These are phyloP conservation scores for Cutaneotrichosporon sp. DNA, from an alignment of 1,284 basidiomycete genomes.

Conservation along the genomic window DNA sequence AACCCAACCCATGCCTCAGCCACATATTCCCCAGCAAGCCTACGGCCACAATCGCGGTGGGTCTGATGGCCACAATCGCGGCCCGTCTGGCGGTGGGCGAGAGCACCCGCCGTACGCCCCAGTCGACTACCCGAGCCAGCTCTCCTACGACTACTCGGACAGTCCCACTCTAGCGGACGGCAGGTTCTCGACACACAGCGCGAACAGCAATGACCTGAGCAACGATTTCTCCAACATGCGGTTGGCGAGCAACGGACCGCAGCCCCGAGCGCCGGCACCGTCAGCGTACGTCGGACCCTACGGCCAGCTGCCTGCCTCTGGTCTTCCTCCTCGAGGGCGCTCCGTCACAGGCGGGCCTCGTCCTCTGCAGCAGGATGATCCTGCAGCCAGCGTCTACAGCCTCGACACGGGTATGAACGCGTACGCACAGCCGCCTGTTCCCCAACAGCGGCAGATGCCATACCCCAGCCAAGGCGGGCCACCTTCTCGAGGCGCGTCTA, in stretches of 20 bases:
- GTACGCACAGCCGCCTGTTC: conserved; percentile 25
- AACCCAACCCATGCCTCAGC: conserved; percentile 3
- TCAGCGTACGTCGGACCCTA: conserved; percentile 1
- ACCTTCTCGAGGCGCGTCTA: neutral
- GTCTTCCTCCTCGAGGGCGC: conserved; percentile 16
- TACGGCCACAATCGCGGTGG: neutral
- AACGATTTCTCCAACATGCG: conserved; percentile 36
- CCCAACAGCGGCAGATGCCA: conserved; percentile 7
- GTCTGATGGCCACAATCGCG: neutral
- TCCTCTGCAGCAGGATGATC: conserved; percentile 25
- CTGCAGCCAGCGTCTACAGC: conserved; percentile 49
- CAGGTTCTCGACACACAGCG: conserved; percentile 1
- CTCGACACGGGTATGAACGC: conserved; percentile 50
- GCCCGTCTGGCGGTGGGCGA: neutral
- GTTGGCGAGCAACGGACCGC: conserved; percentile 26
- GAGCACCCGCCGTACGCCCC: conserved; percentile 39
- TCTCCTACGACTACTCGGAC: conserved; percentile 15
- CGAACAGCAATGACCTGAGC: conserved; percentile 32
- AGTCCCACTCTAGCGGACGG: neutral
- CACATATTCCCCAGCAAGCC: neutral
- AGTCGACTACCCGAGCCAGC: conserved; percentile 39
- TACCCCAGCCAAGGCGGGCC: conserved; percentile 9
- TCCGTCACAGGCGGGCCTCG: conserved; percentile 30
- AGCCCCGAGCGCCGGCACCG: conserved; percentile 8
- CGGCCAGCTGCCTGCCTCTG: conserved; percentile 1